These are phyloP conservation scores for Falciphora oryzae DNA, from an alignment of 2,329 filamentous ascomycete species.

Conservation along the genomic window DNA sequence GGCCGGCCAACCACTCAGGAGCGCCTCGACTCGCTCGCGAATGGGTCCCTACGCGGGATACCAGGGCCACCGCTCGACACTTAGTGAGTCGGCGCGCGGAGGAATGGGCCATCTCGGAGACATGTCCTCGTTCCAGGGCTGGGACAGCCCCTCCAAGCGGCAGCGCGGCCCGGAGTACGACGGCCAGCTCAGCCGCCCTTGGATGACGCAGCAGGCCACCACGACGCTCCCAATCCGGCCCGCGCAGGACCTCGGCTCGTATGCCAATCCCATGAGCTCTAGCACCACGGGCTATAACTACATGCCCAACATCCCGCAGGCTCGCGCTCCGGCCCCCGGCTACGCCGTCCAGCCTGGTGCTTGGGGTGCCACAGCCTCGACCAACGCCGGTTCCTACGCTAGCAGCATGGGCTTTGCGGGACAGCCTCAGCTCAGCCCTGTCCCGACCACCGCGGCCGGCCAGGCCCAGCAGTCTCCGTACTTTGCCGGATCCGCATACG, in stretches of 20 bases:
- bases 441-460: background rate
- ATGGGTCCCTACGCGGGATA: conserved; percentile 2
- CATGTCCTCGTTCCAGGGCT: conserved; percentile 3
- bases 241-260: background rate
- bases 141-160: conserved; percentile 5
- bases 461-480: background rate
- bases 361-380: background rate
- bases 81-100: conserved; percentile 22
- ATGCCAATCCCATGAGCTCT: background rate
- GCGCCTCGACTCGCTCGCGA: background rate
- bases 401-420: background rate
- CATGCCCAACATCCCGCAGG: conserved; percentile 2
- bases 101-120: conserved; percentile 9
- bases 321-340: too few species aligned
- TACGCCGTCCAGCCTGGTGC: background rate
- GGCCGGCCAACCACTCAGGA: conserved; percentile 13
- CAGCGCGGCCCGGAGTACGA: conserved; percentile 5
- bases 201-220: conserved; percentile 2
- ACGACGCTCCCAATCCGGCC: conserved; percentile 3
- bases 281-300: conserved; percentile 1
- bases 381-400: background rate
- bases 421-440: background rate
- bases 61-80: conserved; percentile 8
- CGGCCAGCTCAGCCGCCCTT: conserved; percentile 1
- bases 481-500: background rate